Evolutionary conservation across 1,284 basidiomycete genomes (phyloP), one percentile per base, ranked within the genome.

Genomic region (Moniliella sp.): DNA sequence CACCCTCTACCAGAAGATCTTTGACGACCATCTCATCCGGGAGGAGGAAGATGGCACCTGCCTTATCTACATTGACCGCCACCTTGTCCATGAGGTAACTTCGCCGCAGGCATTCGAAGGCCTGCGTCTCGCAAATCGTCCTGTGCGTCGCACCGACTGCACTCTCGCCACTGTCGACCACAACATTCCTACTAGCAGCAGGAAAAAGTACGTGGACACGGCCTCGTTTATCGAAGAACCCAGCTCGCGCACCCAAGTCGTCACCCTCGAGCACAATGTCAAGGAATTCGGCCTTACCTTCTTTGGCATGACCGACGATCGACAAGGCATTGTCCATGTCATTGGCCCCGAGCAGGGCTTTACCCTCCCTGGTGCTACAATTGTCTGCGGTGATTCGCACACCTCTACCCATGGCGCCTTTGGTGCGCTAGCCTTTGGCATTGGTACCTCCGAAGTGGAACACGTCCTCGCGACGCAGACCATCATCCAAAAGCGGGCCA

Each of bases 101-200:
- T 56, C 52, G 34, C 54, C 54, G 23, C 54, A 57, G 33, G 50
- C 54, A 4, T 57, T 57, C 31, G 54, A 57, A 34, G 54, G 54
- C 27, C 46, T 57, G 10, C 47, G 54, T 31, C 42, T 48, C 31
- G 48, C 52, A 18, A 36, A 39, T 26, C 44, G 54, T 9, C 34
- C 33, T 12, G 54, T 57, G 16, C 51, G 54, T 25, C 36, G 54
- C 15, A 41, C 46, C 14, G 54, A 57, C 40, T 56, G 50, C 45
- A 57, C 53, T 13, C 47, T 57, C 23, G 54, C 53, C 31, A 57
- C 54, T 21, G 50, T 57, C 18, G 54, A 57, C 35, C 54, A 57
- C 52, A 54, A 54, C 38, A 56, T 57, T 34, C 54, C 54, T 19
- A 57, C 54, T n/a, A 40, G 41, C 33, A 42, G 40, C 17, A 50